These are phyloP conservation scores for Entoloma clypeatum DNA, from an alignment of 1,284 basidiomycete species.

Conservation along the genomic window DNA sequence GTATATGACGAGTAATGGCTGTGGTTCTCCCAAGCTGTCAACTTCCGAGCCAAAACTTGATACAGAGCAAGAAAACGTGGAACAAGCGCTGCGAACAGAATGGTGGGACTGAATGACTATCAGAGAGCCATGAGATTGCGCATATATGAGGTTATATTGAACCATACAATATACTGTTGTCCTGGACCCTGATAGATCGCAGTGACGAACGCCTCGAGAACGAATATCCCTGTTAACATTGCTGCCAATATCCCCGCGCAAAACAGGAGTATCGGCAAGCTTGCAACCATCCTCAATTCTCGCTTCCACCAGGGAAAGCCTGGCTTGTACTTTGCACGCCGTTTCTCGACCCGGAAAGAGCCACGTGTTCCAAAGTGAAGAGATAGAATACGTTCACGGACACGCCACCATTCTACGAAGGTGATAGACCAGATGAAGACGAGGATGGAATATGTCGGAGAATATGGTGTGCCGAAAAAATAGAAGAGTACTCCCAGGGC, in stretches of 20 bases:
- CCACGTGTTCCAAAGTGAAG: constrained; percentile 79
- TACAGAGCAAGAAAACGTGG: constrained; percentile 84
- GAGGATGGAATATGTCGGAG: constrained; percentile 72
- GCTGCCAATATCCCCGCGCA: constrained; percentile 72
- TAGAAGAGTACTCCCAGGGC: constrained; percentile 57
- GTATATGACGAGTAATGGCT: constrained; percentile 73
- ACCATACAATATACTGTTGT: constrained; percentile 68
- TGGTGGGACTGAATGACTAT: constrained; percentile 78
- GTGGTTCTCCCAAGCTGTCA: constrained; percentile 93
- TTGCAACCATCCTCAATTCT: constrained; percentile 72
- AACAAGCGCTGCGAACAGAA: constrained; percentile 80
- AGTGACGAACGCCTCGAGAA: constrained; percentile 85
- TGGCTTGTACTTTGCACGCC: constrained; percentile 62
- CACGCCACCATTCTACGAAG: constrained; percentile 90
- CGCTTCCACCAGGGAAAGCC: constrained; percentile 69
- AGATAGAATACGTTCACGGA: constrained; percentile 76
- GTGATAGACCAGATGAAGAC: constrained; percentile 77
- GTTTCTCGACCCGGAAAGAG: constrained; percentile 73
- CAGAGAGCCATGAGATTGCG: constrained; percentile 3
- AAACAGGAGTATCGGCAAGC: constrained; percentile 74
- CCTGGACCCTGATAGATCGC: constrained; percentile 86
- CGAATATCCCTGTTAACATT: constrained; percentile 76
- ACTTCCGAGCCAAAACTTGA: constrained; percentile 59
- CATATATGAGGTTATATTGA: not conserved
- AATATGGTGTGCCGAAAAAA: constrained; percentile 68